Evolutionary conservation across 1,284 basidiomycete species (phyloP), one percentile per base, ranked within the genome.

Genomic region (Trichosporon sp.): DNA sequence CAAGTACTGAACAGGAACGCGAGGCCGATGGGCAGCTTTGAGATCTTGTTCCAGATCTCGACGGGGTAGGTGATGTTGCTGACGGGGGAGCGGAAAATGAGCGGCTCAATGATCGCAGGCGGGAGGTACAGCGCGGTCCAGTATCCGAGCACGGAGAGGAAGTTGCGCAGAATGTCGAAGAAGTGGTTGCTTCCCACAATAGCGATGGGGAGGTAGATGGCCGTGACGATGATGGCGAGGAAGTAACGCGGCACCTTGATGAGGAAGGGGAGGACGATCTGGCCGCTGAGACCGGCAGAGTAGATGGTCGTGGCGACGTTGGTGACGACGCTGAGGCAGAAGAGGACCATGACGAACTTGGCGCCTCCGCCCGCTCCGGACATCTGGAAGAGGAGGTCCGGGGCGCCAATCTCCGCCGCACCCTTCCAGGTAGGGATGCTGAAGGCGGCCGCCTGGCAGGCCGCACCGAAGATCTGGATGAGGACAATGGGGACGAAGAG

Each of bases 301-400:
- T 96, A 96, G 76, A 94, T 90, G 8, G 86, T 92, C 4, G 90
- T 89, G 4, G 92, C 91, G 70, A 94, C 92, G 84, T 96, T 97
- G 2, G 89, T 92, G 1, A 90, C 89, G 38, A 93, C 91, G 69
- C 90, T 92, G 26, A 84, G 72, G 70, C 78, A 79, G 66, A 81
- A 77, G 43, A 80, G 70, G 19, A 96, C 92, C 12, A 91, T 92
- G 69, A 96, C 86, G 85, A 97, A 93, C 79, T 92, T 91, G 79
- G 95, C 95, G 1, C 74, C 76, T n/a, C 81, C 79, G 48, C 90
- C 86, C 14, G 81, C 76, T 7, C 81, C 89, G 0, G 93, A 87
- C 87, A 96, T 90, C 2, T 91, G 89, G 72, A 89, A 88, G 12
- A 96, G 81, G 8, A 96, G 87, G 2, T 92, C 91, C 16, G 89